Percentiles rank a stretch among this genome's conserved stretches.
Conservation (phyloP, 2,329 filamentous ascomycete genomes). For the Venturia pyrina region DNA sequence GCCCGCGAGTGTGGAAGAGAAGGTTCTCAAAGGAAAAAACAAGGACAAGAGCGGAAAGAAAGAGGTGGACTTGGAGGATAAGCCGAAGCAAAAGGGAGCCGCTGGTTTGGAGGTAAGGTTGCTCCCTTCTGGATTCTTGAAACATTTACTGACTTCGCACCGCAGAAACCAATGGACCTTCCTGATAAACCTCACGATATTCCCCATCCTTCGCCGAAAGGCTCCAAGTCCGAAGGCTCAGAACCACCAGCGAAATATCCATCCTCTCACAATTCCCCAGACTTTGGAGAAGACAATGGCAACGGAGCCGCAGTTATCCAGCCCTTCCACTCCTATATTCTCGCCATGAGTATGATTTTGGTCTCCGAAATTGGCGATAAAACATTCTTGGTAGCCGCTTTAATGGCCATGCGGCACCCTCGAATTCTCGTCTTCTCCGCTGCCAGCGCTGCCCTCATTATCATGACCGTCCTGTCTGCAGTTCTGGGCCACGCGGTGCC, state of each 20-base stretch:
- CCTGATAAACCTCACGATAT: slow-evolving; percentile 69
- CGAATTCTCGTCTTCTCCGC: slow-evolving; percentile 88
- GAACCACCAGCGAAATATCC: slow-evolving; percentile 6
- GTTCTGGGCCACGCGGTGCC: slow-evolving; percentile 88
- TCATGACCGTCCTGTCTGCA: slow-evolving; percentile 93
- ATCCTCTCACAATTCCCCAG: slow-evolving; percentile 19
- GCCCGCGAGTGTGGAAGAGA: slow-evolving; percentile 70
- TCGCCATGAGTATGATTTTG: slow-evolving; percentile 94
- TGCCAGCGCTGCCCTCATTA: slow-evolving; percentile 80
- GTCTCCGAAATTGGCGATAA: slow-evolving; percentile 97
- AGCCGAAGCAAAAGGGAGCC: slow-evolving; percentile 29
- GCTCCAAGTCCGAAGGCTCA: slow-evolving; percentile 42
- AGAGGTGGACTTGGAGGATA: slow-evolving; percentile 34
- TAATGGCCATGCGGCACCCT: slow-evolving; percentile 99
- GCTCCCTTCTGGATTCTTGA: neutral
- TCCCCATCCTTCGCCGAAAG: slow-evolving; percentile 55
- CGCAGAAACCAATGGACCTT: slow-evolving; percentile 71
- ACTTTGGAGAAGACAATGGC: slow-evolving; percentile 34
- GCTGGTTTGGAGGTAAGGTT: slow-evolving; percentile 45
- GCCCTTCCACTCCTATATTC: slow-evolving; percentile 76
- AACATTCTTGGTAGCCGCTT: slow-evolving; percentile 89
- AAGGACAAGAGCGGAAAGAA: slow-evolving; percentile 22
- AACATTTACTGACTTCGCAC: neutral
- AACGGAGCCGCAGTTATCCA: slow-evolving; percentile 54
- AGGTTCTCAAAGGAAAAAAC: slow-evolving; percentile 28